Conservation (phyloP, 2,329 filamentous ascomycete genomes). For the Aspergillus costaricaensis region DNA sequence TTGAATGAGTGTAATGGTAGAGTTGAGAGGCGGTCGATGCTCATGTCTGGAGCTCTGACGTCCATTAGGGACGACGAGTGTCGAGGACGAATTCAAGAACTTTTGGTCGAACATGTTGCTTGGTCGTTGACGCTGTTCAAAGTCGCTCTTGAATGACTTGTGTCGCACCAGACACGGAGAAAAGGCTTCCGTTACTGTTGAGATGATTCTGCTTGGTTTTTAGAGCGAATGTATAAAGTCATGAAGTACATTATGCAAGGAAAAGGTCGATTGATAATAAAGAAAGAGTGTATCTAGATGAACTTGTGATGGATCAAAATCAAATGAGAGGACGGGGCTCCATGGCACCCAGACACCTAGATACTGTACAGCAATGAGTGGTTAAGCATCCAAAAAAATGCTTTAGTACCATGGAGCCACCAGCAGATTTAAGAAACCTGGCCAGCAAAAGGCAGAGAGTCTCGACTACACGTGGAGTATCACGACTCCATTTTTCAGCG, state of each 20-base stretch:
- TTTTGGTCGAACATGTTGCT: slow-evolving; percentile 15
- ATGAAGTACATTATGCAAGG: background rate
- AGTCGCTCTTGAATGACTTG: background rate
- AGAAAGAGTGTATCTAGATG: background rate
- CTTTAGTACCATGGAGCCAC: background rate
- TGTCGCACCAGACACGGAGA: slow-evolving; percentile 9
- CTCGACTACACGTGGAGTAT: background rate
- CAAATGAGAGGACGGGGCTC: background rate
- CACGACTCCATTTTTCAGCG: slow-evolving; percentile 9
- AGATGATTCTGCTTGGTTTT: background rate
- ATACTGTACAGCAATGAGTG: background rate
- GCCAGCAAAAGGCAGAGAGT: background rate
- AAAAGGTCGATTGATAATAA: background rate
- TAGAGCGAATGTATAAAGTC: background rate
- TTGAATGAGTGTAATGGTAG: slow-evolving; percentile 31
- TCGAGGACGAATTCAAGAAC: slow-evolving; percentile 16
- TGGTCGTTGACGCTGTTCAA: background rate
- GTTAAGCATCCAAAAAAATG: background rate
- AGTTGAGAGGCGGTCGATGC: slow-evolving; percentile 15
- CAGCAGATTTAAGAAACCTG: slow-evolving; percentile 4
- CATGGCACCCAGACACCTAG: background rate
- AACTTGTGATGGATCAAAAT: background rate
- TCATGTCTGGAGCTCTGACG: slow-evolving; percentile 15
- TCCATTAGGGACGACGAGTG: slow-evolving; percentile 15
- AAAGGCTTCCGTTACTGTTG: background rate